Evolutionary conservation across 495 filamentous ascomycete species (phyloP).

Genomic region (Penicillium atrosanguineum): DNA sequence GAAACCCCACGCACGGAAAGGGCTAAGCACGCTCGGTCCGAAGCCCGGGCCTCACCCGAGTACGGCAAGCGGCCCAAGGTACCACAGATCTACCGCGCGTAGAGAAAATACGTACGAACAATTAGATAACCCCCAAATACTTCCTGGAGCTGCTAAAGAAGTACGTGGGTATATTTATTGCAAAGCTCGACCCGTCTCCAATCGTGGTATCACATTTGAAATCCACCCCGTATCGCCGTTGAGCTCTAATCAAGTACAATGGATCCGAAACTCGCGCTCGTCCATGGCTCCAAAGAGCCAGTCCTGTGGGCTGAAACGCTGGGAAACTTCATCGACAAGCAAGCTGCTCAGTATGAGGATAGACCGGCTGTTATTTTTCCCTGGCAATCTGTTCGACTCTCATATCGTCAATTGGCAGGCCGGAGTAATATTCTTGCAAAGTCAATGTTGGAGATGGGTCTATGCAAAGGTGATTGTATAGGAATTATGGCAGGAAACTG

Average conservation of each 20-base stretch:
- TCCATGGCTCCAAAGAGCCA: constrained; percentile 16
- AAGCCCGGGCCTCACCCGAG: constrained; percentile 1
- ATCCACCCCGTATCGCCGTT: no score
- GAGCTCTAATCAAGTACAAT: background rate
- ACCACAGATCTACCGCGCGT: no score
- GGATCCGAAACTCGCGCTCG: constrained; percentile 9
- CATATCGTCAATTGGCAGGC: constrained; percentile 20
- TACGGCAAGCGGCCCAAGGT: background rate
- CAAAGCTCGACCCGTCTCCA: background rate
- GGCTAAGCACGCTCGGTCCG: constrained; percentile 4
- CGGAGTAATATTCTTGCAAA: constrained; percentile 17
- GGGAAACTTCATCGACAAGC: constrained; percentile 19
- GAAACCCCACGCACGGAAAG: background rate
- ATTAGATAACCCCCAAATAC: no score
- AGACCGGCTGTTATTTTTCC: constrained; percentile 16
- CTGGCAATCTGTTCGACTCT: constrained; percentile 19
- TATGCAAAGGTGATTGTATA: constrained; percentile 21
- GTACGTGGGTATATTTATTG: background rate
- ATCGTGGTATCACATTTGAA: no score
- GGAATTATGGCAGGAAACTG: constrained; percentile 29
- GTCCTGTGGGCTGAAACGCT: constrained; percentile 16
- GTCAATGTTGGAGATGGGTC: constrained; percentile 18
- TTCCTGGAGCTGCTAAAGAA: no score
- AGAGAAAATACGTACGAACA: no score
- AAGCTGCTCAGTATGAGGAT: constrained; percentile 8